A percentile compares a stretch with the other conserved stretches of the same genome.
These are phyloP conservation scores for Prinsepia uniflora DNA, from an alignment of 306 rosid species.

Conservation along the genomic window DNA sequence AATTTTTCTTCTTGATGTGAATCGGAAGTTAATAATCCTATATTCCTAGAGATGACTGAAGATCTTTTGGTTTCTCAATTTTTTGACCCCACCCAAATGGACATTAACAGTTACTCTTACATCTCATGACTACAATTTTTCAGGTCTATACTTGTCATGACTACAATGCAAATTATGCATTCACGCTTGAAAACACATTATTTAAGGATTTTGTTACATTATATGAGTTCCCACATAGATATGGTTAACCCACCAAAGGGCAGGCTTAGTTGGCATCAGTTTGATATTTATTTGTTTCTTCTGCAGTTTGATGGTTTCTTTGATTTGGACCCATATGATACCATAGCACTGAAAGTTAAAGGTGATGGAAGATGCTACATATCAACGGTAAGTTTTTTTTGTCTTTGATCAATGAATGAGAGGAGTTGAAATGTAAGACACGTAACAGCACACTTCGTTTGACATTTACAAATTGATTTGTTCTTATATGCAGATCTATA, in stretches of 20 bases:
- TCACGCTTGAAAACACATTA: background rate
- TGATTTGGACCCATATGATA: conserved; percentile 84
- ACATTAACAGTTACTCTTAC: background rate
- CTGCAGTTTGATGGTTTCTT: conserved; percentile 80
- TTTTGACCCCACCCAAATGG: background rate
- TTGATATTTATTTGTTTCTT: conserved; percentile 15
- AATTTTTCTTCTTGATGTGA: background rate
- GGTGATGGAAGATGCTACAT: conserved; percentile 93
- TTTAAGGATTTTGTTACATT: background rate
- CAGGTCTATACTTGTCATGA: background rate
- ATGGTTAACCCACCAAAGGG: background rate
- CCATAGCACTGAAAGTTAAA: conserved; percentile 73
- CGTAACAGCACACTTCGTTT: background rate
- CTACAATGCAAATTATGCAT: background rate
- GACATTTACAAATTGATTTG: background rate
- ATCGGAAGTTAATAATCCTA: too few species aligned
- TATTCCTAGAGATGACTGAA: background rate
- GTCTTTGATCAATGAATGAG: background rate
- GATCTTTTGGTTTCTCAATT: background rate
- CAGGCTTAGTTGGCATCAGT: background rate
- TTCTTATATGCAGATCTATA: conserved; percentile 61
- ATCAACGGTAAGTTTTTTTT: conserved; percentile 64
- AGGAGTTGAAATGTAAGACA: background rate
- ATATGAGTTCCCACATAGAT: background rate
- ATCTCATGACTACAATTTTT: too few species aligned